Evolutionary conservation across 2,329 filamentous ascomycete genomes (phyloP), one percentile per base, ranked within the genome.

Genomic region (Keithomyces neogunnii): DNA sequence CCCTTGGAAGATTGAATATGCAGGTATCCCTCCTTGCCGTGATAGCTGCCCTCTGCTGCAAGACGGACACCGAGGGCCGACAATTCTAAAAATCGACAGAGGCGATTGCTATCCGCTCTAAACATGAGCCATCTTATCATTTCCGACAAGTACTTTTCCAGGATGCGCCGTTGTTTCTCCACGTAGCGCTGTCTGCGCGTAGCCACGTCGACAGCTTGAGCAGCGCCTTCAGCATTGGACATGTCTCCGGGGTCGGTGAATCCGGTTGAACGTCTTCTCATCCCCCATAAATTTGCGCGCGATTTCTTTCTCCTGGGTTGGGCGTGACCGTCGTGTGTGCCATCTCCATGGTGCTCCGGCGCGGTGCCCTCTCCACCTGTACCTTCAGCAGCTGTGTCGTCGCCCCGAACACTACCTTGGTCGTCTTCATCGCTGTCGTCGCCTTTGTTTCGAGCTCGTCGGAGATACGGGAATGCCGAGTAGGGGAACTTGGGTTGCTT

Each of bases 121-220:
- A 99, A 99, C 69, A 99, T 97, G 60, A 99, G 82, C 80, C 92
- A 97, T 50, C 89, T 84, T 54, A 97, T 92, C 84, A 97, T 89
- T 62, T 92, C 87, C 57, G 92, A 89, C 26, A 99, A 73, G 65
- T 99, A 99, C 47, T 84, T 83, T 65, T 97, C 93, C 33, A 99
- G 74, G 64, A 88, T 89, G 60, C 84, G 86, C 51, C 92, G 82
- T 68, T 96, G 91, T 55, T 81, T 84, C 60, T 95, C 89, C 40
- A 89, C 81, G 59, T 92, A 95, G 51, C 84, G 74, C 58, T 74
- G 73, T 44, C 68, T 63, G 53, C 72, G 61, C 10, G 62, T 62
- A 48, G 64, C 64, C 50, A 63, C 77, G 40, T 76, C 71, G 35
- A 82, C 65, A 10, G 71, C 74, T n/a, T 47, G 46, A n/a, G 38